Evolutionary conservation across 768 basidiomycete species (phyloP).

Genomic region (Tulasnella sp.): DNA sequence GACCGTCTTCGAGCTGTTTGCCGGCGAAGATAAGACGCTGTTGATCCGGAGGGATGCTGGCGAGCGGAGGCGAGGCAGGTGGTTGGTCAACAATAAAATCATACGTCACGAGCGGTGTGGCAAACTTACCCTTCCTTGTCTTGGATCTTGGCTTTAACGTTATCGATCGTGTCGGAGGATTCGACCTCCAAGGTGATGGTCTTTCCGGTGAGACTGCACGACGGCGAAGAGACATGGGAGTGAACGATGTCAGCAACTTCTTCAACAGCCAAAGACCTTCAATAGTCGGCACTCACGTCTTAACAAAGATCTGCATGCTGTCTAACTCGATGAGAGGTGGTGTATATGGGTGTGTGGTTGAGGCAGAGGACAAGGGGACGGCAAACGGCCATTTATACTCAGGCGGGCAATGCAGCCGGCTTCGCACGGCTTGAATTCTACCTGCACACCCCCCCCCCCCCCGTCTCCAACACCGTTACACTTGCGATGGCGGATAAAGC

Average conservation of each 20-base stretch:
- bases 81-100: constrained; percentile 1
- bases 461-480: not conserved
- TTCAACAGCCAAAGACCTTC: not conserved
- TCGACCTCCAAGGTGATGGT: constrained; percentile 33
- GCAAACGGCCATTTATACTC: not conserved
- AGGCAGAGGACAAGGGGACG: not conserved
- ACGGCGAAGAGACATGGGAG: not conserved
- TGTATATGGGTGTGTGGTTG: not conserved
- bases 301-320: constrained; percentile 35
- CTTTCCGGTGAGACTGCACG: constrained; percentile 31
- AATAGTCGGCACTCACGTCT: constrained; percentile 21
- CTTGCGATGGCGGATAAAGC: not conserved
- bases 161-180: constrained; percentile 60
- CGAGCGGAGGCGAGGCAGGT: not conserved
- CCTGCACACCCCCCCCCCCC: not conserved
- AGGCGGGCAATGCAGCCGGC: not conserved
- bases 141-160: constrained; percentile 96
- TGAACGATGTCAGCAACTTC: not conserved
- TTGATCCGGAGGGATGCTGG: constrained; percentile 34
- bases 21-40: constrained; percentile 63
- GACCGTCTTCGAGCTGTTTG: constrained; percentile 89
- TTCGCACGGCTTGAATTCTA: not conserved
- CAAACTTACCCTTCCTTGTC: constrained; percentile 82
- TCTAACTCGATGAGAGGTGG: not conserved
- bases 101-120: not conserved